Base-by-base conservation (phyloP, 2,329 filamentous ascomycete genomes). In the Monilinia aucupariae region DNA sequence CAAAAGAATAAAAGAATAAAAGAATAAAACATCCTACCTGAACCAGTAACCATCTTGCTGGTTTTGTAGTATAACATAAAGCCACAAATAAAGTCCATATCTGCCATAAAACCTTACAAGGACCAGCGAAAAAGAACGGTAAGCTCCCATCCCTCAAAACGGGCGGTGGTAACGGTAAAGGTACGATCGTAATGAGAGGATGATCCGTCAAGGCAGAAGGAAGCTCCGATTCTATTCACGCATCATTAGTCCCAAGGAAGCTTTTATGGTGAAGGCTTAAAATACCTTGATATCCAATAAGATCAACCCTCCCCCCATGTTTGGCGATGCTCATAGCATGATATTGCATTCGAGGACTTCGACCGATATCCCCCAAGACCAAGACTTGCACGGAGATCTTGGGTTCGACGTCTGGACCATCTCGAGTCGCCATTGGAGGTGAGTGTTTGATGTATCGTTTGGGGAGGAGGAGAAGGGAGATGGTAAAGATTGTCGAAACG, bases 301-400 rank as follows among this genome's bases (percentile, higher is more conserved):
- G 78, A 73, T 93, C 87, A 25, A 97, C 93, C 41, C 82, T 81
- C 8, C 86, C 88, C 30, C 91, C 91, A 72, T 92, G 86, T 71
- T 87, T 89, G 48, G 91, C 91, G 71, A 97, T 86, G 74, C 93
- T 97, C 69, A 96, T 80, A 25, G 93, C 93, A 82, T 99, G 94
- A 71, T 99, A 97, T 74, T 97, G 92, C 93, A 99, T 99, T 63
- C 94, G 91, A 56, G 94, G 94, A 74, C 93, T 97, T 52, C 92
- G 86, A 47, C 94, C 94, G 74, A 99, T 92, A 73, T 99, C 94
- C 51, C 94, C 94, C 34, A 99, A 83, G 22, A 99, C 94, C 20
- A 99, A 82, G 59, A 99, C 85, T 75, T 96, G 91, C 50, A 93
- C 82, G 0, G 80, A 82, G 43, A 78, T 76, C 64, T 81, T 76